phyloP scores from a whole-genome alignment of 2,329 filamentous ascomycete genomes.

The Dryadomyces quercivorus region DNA sequence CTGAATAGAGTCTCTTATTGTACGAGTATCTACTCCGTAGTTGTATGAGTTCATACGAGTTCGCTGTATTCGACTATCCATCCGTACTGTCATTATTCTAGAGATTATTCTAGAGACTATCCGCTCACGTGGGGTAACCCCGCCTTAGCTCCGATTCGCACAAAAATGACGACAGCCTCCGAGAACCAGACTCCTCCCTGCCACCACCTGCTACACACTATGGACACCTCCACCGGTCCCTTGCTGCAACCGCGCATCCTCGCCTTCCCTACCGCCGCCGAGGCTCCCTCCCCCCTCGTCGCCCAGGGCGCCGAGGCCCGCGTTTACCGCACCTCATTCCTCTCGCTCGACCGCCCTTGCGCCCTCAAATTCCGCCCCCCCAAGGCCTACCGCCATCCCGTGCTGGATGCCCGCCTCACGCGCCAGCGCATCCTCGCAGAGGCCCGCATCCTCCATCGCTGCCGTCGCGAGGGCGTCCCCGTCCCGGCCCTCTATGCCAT shows the following conservation, averaged over 20 bases:
- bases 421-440: conserved; percentile 80
- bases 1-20: background rate
- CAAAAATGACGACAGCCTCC: too few relatives aligned
- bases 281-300: conserved; percentile 60
- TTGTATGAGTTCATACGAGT: too few relatives aligned
- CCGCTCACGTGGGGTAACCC: too few relatives aligned
- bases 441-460: conserved; percentile 71
- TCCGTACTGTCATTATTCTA: too few relatives aligned
- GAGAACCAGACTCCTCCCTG: background rate
- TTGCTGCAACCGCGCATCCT: conserved; percentile 41
- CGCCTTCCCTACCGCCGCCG: conserved; percentile 39
- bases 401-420: conserved; percentile 77
- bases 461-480: conserved; percentile 62
- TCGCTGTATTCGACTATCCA: too few relatives aligned
- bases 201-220: background rate
- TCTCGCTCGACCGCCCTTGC: conserved; percentile 52
- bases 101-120: too few relatives aligned
- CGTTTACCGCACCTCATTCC: conserved; percentile 77
- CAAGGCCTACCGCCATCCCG: conserved; percentile 85
- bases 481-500: conserved; percentile 72
- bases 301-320: conserved; percentile 93
- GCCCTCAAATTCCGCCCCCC: conserved; percentile 85
- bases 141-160: too few relatives aligned
- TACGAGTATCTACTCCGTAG: too few relatives aligned
- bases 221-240: conserved; percentile 3